Evolutionary conservation across 371 early-diverging fungal species (phyloP).

Genomic region (Entomophthora muscae): DNA sequence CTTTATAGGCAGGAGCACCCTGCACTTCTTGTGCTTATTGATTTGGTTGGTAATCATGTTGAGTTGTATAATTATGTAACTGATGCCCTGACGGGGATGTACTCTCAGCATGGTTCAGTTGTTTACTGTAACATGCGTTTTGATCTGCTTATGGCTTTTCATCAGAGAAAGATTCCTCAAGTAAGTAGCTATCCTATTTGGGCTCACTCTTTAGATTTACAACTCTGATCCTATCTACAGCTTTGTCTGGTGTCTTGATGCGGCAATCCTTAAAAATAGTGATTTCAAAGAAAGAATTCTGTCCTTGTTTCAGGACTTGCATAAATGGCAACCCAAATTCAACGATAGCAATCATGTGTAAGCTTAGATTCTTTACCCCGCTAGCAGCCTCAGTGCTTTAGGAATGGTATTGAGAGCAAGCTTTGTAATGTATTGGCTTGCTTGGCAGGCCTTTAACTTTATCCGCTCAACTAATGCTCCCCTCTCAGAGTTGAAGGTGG

Average conservation of each 20-base stretch:
- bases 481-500: not conserved
- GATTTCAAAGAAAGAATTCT: not conserved
- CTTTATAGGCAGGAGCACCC: not conserved
- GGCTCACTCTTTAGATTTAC: not conserved
- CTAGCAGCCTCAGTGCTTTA: not conserved
- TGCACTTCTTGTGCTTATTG: not conserved
- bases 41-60: not conserved
- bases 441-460: not conserved
- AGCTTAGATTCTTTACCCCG: not conserved
- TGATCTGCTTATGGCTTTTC: not conserved
- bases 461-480: not conserved
- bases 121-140: not conserved
- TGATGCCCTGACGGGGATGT: not conserved
- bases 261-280: not conserved
- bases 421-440: not conserved
- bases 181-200: not conserved
- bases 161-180: not conserved
- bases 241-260: not conserved
- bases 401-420: not conserved
- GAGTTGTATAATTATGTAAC: not conserved
- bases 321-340: not conserved
- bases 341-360: not conserved
- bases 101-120: not conserved
- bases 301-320: not conserved
- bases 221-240: not conserved